Base-by-base conservation (phyloP, 2,329 filamentous ascomycete genomes). In the Arthrobotrys sphaeroides region DNA sequence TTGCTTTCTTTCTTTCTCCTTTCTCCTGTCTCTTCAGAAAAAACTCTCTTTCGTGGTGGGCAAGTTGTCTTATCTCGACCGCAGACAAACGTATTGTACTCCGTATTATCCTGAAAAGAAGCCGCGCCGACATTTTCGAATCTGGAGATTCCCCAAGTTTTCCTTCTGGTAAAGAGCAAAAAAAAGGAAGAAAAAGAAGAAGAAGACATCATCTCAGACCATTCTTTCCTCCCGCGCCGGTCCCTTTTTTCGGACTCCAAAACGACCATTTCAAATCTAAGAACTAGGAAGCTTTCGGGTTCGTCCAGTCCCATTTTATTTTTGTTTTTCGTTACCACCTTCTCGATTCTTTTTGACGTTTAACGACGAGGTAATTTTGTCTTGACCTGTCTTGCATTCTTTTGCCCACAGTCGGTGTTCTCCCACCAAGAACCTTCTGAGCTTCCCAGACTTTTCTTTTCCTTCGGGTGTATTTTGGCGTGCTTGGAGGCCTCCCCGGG, bases 261-360 rank as follows among this genome's bases (percentile, higher is more conserved):
- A 57, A 57, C 60, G 60, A 61, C 61, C 38, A 64, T 73, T 62
- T 67, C 51, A 73, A 67, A 73, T 73, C 40, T 24, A 66, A 61
- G 28, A 64, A 55, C 62, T 68, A 74, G 57, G 62, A 62, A 68
- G 70, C 62, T 67, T 74, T 74, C 55, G 62, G 45, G 70, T 61
- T 73, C 31, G 51, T 61, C 38, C 36, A 42, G 24, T 60, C 22
- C 38, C 38, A 60, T 60, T 43, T 60, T 60, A 57, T 70, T 79
- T 79, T 80, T 77, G 78, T 78, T 78, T 74, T 66, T 76, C 57
- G 67, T 78, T 77, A 78, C 72, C 75, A 72, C 77, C 68, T 77
- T 51, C 49, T 74, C 49, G 74, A 72, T 73, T 68, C 77, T 77
- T 65, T n/a, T 67, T 78, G 62, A 69, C 59, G 59, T 78, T 73